Percentiles rank a stretch among this genome's conserved stretches.
Evolutionary conservation across 83 land plant genomes (phyloP).

Genomic region (Picea engelmannii): DNA sequence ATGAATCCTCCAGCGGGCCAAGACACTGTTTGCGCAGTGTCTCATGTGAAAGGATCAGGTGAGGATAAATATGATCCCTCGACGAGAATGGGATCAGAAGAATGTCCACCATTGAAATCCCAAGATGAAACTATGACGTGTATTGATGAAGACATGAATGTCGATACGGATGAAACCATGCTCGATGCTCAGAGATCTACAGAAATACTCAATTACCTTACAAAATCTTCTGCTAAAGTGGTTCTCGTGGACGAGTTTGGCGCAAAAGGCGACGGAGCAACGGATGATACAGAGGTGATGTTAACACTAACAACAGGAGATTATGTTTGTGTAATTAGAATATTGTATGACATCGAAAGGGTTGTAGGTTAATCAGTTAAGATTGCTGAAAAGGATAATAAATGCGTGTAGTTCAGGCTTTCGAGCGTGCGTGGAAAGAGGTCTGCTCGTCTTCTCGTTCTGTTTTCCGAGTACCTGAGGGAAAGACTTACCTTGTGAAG

Average conservation of each 20-base stretch:
- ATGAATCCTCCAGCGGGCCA: no score
- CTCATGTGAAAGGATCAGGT: no score
- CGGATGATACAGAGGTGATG: conserved; percentile 38
- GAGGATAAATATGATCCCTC: neutral
- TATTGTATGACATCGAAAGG: neutral
- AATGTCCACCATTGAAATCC: neutral
- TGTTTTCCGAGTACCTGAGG: conserved; percentile 35
- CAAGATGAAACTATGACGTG: neutral
- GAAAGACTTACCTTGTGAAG: conserved; percentile 32
- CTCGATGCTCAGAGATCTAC: neutral
- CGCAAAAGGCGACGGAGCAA: conserved; percentile 59
- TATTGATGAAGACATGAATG: neutral
- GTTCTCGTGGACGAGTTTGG: conserved; percentile 43
- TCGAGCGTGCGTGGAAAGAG: conserved; percentile 47
- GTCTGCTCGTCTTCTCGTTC: conserved; percentile 45
- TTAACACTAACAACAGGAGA: neutral
- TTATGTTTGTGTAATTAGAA: neutral
- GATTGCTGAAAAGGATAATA: neutral
- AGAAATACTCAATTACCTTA: neutral
- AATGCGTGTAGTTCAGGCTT: conserved; percentile 31
- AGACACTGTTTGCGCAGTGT: no score
- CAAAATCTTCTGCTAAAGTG: neutral
- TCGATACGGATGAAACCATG: neutral
- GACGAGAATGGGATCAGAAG: neutral
- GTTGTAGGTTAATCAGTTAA: neutral